Evolutionary conservation across 495 filamentous ascomycete genomes (phyloP).

Genomic region (Amorphotheca resinae): DNA sequence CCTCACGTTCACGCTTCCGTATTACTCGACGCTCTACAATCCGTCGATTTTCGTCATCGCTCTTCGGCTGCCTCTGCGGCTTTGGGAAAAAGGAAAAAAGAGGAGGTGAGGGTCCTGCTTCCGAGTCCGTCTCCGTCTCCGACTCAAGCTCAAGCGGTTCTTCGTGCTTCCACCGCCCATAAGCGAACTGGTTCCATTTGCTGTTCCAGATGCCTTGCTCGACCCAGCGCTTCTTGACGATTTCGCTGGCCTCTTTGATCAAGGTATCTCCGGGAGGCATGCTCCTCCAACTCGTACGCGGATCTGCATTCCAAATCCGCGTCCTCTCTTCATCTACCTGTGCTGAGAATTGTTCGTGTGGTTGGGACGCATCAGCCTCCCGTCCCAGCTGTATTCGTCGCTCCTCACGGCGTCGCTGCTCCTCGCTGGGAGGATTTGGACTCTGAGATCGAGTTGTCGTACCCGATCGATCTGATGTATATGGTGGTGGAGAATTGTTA

Average conservation of each 20-base stretch:
- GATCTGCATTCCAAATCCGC: conserved; percentile 4
- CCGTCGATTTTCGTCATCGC: conserved; percentile 5
- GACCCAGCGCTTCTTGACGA: conserved; percentile 17
- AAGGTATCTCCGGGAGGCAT: neutral
- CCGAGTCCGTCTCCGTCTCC: conserved; percentile 7
- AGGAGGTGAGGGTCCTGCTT: conserved; percentile 3
- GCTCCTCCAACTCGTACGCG: neutral
- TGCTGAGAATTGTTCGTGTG: neutral
- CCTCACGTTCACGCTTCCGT: conserved; percentile 12
- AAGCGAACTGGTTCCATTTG: neutral
- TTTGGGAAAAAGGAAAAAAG: conserved; percentile 2
- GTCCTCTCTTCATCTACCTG: conserved; percentile 5
- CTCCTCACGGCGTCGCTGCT: conserved; percentile 2
- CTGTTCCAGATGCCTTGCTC: conserved; percentile 24
- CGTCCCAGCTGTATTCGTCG: conserved; percentile 2
- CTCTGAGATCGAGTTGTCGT: conserved; percentile 10
- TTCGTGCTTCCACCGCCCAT: conserved; percentile 10
- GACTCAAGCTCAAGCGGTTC: conserved; percentile 3
- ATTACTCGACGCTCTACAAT: conserved; percentile 2
- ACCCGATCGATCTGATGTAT: conserved; percentile 7
- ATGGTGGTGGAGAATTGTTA: conserved; percentile 10
- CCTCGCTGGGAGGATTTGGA: conserved; percentile 10
- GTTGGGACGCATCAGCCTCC: neutral
- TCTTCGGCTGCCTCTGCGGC: too few species aligned
- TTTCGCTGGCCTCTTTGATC: conserved; percentile 2